A percentile compares a stretch with the other conserved stretches of the same genome.
Conservation (phyloP, 2,329 filamentous ascomycete species). For the Fragosphaeria purpurea region DNA sequence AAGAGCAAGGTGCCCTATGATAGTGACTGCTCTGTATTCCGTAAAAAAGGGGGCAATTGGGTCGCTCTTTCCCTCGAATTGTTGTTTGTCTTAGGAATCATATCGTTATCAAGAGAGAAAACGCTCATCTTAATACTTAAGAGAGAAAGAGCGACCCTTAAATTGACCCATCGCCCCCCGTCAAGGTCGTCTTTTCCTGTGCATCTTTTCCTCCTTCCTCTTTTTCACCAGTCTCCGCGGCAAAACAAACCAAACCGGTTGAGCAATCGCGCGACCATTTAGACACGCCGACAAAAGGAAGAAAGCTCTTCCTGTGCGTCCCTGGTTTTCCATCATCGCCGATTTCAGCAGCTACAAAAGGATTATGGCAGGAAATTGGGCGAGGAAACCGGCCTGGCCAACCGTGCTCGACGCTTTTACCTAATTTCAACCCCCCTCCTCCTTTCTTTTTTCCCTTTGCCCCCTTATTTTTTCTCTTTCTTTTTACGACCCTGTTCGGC, state of each 20-base stretch:
- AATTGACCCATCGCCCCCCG: not conserved
- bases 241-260: too few species aligned
- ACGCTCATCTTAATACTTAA: not conserved
- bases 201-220: too few species aligned
- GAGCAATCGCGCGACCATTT: too few species aligned
- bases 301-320: too few species aligned
- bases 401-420: conserved; percentile 14
- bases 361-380: too few species aligned
- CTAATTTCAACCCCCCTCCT: conserved; percentile 16
- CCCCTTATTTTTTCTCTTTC: not conserved
- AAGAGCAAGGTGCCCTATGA: not conserved
- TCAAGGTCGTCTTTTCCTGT: too few species aligned
- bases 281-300: too few species aligned
- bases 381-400: not conserved
- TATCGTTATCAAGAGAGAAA: conserved; percentile 3
- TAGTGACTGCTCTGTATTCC: conserved; percentile 4
- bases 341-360: too few species aligned
- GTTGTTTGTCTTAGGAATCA: not conserved
- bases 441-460: not conserved
- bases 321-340: too few species aligned
- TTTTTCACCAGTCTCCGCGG: too few species aligned
- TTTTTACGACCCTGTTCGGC: too few species aligned
- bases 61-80: not conserved
- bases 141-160: conserved; percentile 1
- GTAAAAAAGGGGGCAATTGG: not conserved